Conservation (phyloP, 2,329 filamentous ascomycete species). For the Fusarium buxicola region DNA sequence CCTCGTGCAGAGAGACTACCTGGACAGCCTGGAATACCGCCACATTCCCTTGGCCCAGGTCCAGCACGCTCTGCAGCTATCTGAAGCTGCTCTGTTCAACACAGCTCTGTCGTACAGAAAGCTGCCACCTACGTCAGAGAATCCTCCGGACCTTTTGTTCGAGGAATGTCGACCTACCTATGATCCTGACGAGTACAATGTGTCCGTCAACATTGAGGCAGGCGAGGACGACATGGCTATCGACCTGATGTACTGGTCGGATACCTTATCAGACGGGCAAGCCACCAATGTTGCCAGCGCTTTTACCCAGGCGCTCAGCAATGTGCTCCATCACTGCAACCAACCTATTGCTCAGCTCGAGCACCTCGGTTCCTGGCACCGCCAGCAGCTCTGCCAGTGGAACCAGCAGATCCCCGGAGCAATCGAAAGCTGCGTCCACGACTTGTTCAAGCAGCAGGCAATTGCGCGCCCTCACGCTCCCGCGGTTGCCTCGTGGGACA, state of each 20-base stretch:
- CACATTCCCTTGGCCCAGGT: constrained; percentile 31
- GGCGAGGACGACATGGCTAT: constrained; percentile 34
- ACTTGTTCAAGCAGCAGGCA: constrained; percentile 20
- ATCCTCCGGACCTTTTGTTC: constrained; percentile 30
- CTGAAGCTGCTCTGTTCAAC: constrained; percentile 39
- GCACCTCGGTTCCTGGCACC: constrained; percentile 16
- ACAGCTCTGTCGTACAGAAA: constrained; percentile 42
- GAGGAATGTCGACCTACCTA: constrained; percentile 41
- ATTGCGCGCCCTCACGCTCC: not conserved
- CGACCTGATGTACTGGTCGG: constrained; percentile 43
- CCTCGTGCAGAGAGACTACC: constrained; percentile 25
- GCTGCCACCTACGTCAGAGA: constrained; percentile 16
- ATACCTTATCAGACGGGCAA: constrained; percentile 32
- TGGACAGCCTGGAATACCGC: constrained; percentile 30
- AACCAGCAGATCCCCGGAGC: constrained; percentile 17
- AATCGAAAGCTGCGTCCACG: constrained; percentile 29
- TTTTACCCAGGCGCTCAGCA: constrained; percentile 34
- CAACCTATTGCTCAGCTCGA: constrained; percentile 17
- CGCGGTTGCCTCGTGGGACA: constrained; percentile 37
- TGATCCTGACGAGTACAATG: constrained; percentile 40
- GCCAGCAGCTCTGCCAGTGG: constrained; percentile 15
- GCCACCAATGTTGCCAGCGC: constrained; percentile 33
- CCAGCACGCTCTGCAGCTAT: constrained; percentile 39
- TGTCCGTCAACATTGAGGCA: constrained; percentile 39
- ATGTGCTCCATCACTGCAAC: constrained; percentile 28